Evolutionary conservation across 108 stramenopile species (phyloP), one percentile per base, ranked within the genome.

Genomic region (Phaeodactylum tricornutum): DNA sequence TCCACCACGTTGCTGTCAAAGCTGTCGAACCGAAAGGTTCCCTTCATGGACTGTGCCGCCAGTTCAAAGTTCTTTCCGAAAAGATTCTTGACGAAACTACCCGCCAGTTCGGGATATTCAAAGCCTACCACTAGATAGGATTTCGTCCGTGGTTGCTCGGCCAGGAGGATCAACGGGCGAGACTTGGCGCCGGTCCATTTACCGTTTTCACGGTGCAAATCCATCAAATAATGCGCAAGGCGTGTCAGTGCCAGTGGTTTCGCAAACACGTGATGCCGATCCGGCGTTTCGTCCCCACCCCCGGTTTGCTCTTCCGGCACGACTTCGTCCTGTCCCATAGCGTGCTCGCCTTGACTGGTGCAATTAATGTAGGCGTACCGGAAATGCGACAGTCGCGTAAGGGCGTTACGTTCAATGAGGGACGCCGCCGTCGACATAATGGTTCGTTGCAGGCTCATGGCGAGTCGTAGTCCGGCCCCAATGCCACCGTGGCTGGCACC

Each of bases 1-100:
- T 94, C 89, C 25, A 94, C 78, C 11, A 94, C 89, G 53, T 86
- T 80, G 29, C 75, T 74, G 61, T 96, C 95, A 55, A 94, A 93
- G 27, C 88, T 80, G 54, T 96, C 92, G 37, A 91, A 87, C 49
- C 52, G 37, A 61, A 84, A 80, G 29, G 62, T 71, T 8, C 71
- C 78, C 19, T 46, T 16, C 15, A 59, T 37, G 14, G 47, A 28
- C 12, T 68, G 75, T 28, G 92, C 92, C n/a, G 89, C 84, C 41
- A 87, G 54, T 40, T 79, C 74, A 61, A 96, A 96, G 55, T 77
- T 58, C 43, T 88, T 65, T 6, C 88, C 92, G 42, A 94, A 93
- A 26, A 62, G 68, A 54, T 94, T 92, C 43, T 62, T 61, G 2
- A 76, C 58, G n/a, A 87, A 77, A 32, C 60, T 68, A 12, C 90